Evolutionary conservation across 805 yeast species (phyloP).

Genomic region (Zygoascus tannicola): DNA sequence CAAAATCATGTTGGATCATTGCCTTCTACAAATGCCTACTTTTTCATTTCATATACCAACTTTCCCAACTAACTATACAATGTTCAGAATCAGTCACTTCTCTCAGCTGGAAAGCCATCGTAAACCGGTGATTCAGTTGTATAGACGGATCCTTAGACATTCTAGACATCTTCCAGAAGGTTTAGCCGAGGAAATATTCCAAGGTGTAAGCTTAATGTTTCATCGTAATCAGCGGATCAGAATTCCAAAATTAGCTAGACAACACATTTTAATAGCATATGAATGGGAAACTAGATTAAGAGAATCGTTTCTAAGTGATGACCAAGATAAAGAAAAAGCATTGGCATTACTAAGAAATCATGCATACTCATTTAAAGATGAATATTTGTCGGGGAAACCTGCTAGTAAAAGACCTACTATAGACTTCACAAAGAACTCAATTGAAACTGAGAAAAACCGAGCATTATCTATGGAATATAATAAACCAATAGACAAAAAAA

Average conservation of each 20-base stretch:
- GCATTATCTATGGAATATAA: not conserved
- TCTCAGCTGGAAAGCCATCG: constrained; percentile 9
- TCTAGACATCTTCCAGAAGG: constrained; percentile 6
- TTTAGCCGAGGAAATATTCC: not conserved
- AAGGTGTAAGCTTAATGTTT: not conserved
- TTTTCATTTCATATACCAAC: no score
- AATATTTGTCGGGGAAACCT: no score
- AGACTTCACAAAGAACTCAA: not conserved
- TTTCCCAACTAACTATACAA: not conserved
- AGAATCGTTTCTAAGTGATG: not conserved
- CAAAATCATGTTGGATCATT: no score
- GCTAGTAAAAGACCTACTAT: no score
- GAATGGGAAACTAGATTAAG: constrained; percentile 10
- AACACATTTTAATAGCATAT: constrained; percentile 6
- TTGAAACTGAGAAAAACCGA: not conserved
- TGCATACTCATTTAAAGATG: no score
- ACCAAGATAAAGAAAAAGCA: not conserved
- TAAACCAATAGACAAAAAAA: not conserved
- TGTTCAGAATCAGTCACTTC: constrained; percentile 9
- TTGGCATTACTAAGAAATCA: no score
- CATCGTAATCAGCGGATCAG: not conserved
- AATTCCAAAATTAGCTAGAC: constrained; percentile 2
- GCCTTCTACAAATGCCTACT: no score
- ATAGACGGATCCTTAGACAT: constrained; percentile 8
- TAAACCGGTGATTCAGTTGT: constrained; percentile 8